Evolutionary conservation across 139 green algal genomes (phyloP).

Genomic region (Micromonas commoda): DNA sequence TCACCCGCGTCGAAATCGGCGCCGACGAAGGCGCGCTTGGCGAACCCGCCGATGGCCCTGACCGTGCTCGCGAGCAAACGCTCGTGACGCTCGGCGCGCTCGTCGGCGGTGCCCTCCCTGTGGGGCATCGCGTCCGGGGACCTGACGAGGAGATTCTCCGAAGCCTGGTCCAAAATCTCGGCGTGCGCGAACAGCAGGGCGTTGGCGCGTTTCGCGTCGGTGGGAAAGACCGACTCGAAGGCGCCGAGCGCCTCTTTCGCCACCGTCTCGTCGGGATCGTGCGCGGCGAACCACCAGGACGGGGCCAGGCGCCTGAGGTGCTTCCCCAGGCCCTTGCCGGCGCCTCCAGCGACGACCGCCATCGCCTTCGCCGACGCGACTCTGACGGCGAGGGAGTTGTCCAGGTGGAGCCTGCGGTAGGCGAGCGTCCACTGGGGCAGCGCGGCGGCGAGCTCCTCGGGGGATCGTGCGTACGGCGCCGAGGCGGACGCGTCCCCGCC

Average conservation of each 20-base stretch:
- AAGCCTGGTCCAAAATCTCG: background rate
- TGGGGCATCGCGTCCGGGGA: background rate
- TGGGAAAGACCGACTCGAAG: conserved; percentile 7
- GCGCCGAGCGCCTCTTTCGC: background rate
- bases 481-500: background rate
- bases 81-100: background rate
- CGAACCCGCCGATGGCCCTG: background rate
- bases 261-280: background rate
- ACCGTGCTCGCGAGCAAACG: background rate
- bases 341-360: background rate
- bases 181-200: background rate
- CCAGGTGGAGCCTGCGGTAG: background rate
- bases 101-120: background rate
- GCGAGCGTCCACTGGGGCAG: background rate
- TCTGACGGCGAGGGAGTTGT: background rate
- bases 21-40: background rate
- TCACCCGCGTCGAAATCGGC: background rate
- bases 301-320: background rate
- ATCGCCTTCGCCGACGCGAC: background rate
- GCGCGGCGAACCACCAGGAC: background rate
- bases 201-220: background rate
- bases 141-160: background rate
- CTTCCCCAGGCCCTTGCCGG: background rate
- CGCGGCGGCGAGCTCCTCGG: background rate
- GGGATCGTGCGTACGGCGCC: too few species aligned